Percentiles rank a stretch among this genome's conserved stretches.
Evolutionary conservation across 2,329 filamentous ascomycete genomes (phyloP).

Genomic region (Fusarium sarcochroum): DNA sequence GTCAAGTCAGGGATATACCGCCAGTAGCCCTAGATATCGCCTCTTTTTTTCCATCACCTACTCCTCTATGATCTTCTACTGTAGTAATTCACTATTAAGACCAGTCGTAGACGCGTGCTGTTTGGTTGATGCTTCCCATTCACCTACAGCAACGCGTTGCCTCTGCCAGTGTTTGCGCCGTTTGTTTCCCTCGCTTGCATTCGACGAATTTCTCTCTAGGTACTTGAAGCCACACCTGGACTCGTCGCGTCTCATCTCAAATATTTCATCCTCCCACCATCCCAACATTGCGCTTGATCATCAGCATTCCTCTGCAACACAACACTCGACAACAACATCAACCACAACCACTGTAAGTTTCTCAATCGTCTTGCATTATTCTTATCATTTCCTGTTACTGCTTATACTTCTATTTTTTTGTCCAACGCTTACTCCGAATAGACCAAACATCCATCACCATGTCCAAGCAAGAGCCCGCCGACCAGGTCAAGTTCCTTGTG

Average conservation of each 20-base stretch:
- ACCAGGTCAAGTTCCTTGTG: conserved; percentile 76
- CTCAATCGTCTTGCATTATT: neutral
- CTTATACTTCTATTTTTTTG: neutral
- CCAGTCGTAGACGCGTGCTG: neutral
- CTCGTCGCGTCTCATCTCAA: neutral
- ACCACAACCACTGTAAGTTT: conserved; percentile 11
- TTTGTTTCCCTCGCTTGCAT: neutral
- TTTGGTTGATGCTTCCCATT: conserved; percentile 23
- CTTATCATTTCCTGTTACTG: neutral
- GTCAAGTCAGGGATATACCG: neutral
- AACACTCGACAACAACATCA: conserved; percentile 11
- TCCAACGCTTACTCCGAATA: conserved; percentile 13
- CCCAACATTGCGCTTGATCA: conserved; percentile 1
- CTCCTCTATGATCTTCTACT: neutral
- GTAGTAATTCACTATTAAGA: neutral
- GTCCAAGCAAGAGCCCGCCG: conserved; percentile 65
- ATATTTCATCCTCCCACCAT: conserved; percentile 2
- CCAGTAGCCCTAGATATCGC: neutral
- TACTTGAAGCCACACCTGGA: neutral
- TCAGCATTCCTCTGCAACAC: conserved; percentile 1
- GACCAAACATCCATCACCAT: conserved; percentile 57
- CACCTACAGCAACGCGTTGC: neutral
- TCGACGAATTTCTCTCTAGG: neutral
- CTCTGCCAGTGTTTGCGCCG: neutral
- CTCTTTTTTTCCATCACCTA: neutral